Base-by-base conservation (phyloP, 2,329 filamentous ascomycete genomes). In the Sporothrix schenckii region DNA sequence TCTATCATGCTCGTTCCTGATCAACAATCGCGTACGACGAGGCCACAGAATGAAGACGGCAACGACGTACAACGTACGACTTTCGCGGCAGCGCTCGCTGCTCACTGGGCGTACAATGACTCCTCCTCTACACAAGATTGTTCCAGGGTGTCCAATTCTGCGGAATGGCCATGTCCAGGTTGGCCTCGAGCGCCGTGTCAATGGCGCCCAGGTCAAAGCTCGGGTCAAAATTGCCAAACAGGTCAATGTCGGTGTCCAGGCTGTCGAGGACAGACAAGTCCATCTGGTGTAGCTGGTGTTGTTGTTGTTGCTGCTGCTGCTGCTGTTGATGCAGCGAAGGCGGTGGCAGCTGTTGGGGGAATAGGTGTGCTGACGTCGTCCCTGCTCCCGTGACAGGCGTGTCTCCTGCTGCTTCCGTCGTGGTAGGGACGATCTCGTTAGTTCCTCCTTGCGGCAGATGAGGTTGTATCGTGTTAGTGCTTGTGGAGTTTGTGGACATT, bases 171-270 rank as follows among this genome's bases (percentile, higher is more conserved):
- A 87, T 84, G 61, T 87, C 85, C 2, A 87, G 77, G 68, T 86
- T 86, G 0, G 84, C 84, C 70, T 86, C 84, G 0, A 87, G 76
- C 0, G 83, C 85, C 21, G 85, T 84, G 73, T 87, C 85, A 30
- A 87, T 83, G 0, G 85, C 85, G 30, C 81, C 81, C 0, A 87
- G 74, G 66, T 87, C 81, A 73, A 87, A 87, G 65, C 78, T 85
- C 2, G 85, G 85, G 65, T 86, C 85, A 34, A 87, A 85, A 56
- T 86, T 82, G 3, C 83, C 83, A 73, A 87, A 87, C 0, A 87
- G 78, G 58, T 87, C 84, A n/a, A 86, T 78, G 1, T 85, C 84
- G 0, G 82, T 81, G 71, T 84, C 82, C 6, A 82, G 77, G 1
- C 76, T 74, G 9, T 74, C 76, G 21, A 78, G 73, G 3, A 74